Evolutionary conservation across 805 yeast species (phyloP), one percentile per base, ranked within the genome.

Genomic region (Clavispora phyllophila): DNA sequence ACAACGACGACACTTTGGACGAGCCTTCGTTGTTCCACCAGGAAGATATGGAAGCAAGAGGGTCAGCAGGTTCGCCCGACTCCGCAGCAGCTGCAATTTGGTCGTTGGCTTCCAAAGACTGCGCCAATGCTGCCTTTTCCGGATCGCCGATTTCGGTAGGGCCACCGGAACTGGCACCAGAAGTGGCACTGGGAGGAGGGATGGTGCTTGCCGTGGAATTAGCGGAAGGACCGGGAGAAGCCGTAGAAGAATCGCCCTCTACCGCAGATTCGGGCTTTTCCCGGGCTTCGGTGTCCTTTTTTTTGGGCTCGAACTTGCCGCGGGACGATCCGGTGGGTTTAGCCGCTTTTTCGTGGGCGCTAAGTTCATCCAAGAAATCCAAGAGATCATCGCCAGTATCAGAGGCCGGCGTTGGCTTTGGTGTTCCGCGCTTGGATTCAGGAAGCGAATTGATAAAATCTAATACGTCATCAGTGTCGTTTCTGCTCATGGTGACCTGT

Each of bases 381-480:
- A 78, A 57, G 36, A 78, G 71, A 42, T 78, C 82, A 37, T 75
- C 77, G 45, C 73, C 78, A 50, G 76, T 74, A 2, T 57, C 73
- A 28, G 45, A 32, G 7, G 54, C 57, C 36, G 60, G 51, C 14
- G 46, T 45, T 12, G 48, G 47, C n/a, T 37, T 36, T 10, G 49
- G 45, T 49, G 53, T 28, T 42, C 35, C 33, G 17, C 63, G 62
- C 44, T 63, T 65, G 19, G 73, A 70, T 39, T 82, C 88, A 3
- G 95, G 93, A 37, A 88, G 73, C 0, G 90, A 83, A 55, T 84
- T 88, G 51, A 86, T 72, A 57, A 87, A 87, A 49, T 85, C 91
- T 42, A 86, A 71, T 5, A 86, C 91, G 53, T 85, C 91, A 49
- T 83, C 86, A 19, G 82, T 81, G 45, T 81, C 83, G 31, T 45